These are phyloP conservation scores for Lonicera japonica DNA, from an alignment of 129 eudicot species.

Conservation along the genomic window DNA sequence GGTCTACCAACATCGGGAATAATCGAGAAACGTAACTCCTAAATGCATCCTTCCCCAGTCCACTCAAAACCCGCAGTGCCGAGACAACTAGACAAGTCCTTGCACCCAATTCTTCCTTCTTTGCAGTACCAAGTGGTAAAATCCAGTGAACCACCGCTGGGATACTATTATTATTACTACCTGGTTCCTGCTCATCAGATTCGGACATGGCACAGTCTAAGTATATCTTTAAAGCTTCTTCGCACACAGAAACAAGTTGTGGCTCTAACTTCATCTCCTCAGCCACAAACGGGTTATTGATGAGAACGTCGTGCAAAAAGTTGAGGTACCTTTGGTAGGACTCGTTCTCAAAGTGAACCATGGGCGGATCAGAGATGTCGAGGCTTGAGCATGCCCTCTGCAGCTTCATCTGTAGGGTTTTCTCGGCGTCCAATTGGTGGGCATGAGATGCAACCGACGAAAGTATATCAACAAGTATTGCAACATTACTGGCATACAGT, in stretches of 20 bases:
- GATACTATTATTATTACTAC: not conserved
- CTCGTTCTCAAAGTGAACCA: slow-evolving; percentile 88
- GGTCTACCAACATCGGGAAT: slow-evolving; percentile 79
- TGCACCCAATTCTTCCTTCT: slow-evolving; percentile 89
- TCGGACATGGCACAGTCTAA: slow-evolving; percentile 60
- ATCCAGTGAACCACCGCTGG: slow-evolving; percentile 39
- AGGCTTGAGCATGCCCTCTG: slow-evolving; percentile 71
- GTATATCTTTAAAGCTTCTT: slow-evolving; percentile 51
- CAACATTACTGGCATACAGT: slow-evolving; percentile 39
- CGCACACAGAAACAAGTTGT: slow-evolving; percentile 50
- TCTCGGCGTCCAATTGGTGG: slow-evolving; percentile 52
- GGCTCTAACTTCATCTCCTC: slow-evolving; percentile 58
- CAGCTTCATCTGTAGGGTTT: slow-evolving; percentile 43
- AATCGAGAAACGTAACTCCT: slow-evolving; percentile 39
- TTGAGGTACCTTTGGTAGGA: slow-evolving; percentile 62
- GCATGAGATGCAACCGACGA: slow-evolving; percentile 60
- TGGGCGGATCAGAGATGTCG: slow-evolving; percentile 78
- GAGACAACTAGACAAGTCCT: slow-evolving; percentile 59
- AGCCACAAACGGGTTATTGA: slow-evolving; percentile 35
- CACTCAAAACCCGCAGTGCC: slow-evolving; percentile 60
- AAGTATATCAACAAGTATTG: slow-evolving; percentile 47
- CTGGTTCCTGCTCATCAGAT: slow-evolving; percentile 24
- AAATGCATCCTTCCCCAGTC: slow-evolving; percentile 50
- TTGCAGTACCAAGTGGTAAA: slow-evolving; percentile 66
- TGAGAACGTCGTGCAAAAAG: slow-evolving; percentile 52